Conservation (phyloP, 1,139 yeast genomes). For the Blastobotrys illinoisensis region DNA sequence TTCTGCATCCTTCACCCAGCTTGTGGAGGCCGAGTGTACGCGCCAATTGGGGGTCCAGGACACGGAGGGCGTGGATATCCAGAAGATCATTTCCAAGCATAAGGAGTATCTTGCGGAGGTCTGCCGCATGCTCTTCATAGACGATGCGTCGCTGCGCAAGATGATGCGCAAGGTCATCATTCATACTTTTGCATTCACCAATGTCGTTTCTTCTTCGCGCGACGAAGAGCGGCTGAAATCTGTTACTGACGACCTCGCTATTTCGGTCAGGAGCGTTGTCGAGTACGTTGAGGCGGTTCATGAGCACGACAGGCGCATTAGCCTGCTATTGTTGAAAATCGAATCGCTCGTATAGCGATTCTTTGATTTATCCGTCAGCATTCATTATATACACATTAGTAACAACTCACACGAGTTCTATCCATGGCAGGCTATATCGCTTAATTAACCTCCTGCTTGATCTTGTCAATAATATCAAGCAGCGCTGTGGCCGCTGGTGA, state of each 20-base stretch:
- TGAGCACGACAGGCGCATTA: neutral
- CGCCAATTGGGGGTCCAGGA: constrained; percentile 5
- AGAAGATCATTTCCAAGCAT: constrained; percentile 15
- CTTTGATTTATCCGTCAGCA: neutral
- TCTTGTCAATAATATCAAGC: constrained; percentile 57
- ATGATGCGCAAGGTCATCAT: constrained; percentile 14
- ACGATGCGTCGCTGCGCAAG: constrained; percentile 11
- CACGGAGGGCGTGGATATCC: constrained; percentile 16
- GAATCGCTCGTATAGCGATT: neutral
- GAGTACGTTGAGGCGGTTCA: neutral
- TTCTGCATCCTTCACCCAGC: constrained; percentile 12
- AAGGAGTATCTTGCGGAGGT: constrained; percentile 12
- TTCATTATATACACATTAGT: neutral
- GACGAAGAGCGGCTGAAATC: neutral
- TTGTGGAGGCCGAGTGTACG: constrained; percentile 4
- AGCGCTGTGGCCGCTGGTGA: constrained; percentile 92
- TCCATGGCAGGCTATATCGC: neutral
- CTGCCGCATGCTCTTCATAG: constrained; percentile 15
- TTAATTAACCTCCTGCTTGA: constrained; percentile 13
- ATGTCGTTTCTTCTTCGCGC: neutral
- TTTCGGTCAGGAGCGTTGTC: neutral
- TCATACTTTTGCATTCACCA: neutral
- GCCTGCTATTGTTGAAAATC: neutral
- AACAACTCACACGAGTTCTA: neutral
- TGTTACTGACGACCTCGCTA: neutral